Evolutionary conservation across 257 asterid species (phyloP).

Genomic region (Nicotiana benthamiana): DNA sequence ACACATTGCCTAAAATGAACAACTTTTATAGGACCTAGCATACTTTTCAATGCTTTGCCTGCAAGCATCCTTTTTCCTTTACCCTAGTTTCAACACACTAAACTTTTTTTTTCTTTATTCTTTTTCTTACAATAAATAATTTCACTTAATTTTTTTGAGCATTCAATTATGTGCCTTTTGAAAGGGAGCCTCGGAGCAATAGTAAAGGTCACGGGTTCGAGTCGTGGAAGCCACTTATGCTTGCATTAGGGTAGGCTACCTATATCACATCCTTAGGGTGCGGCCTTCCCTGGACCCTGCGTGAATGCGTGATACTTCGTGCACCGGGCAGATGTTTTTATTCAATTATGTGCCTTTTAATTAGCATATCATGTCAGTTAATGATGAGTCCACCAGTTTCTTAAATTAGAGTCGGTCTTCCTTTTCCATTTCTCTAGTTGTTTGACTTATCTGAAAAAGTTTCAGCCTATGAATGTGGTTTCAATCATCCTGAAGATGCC

Average conservation of each 20-base stretch:
- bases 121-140: not conserved
- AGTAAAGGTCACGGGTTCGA: no score
- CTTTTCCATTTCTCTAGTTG: not conserved
- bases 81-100: not conserved
- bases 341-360: not conserved
- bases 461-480: not conserved
- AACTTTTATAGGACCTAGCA: not conserved
- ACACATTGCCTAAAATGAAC: not conserved
- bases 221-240: no score
- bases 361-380: not conserved
- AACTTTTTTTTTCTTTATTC: not conserved
- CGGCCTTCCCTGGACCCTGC: no score
- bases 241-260: no score
- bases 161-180: not conserved
- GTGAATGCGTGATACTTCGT: no score
- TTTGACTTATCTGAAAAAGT: not conserved
- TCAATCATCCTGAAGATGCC: not conserved
- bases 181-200: no score
- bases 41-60: not conserved
- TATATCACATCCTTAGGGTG: no score
- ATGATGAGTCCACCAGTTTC: not conserved
- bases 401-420: not conserved
- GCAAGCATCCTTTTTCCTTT: not conserved
- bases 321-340: no score
- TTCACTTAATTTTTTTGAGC: not conserved